Conservation (phyloP, 169 alveolate species). For the Plasmodium blacklocki region DNA sequence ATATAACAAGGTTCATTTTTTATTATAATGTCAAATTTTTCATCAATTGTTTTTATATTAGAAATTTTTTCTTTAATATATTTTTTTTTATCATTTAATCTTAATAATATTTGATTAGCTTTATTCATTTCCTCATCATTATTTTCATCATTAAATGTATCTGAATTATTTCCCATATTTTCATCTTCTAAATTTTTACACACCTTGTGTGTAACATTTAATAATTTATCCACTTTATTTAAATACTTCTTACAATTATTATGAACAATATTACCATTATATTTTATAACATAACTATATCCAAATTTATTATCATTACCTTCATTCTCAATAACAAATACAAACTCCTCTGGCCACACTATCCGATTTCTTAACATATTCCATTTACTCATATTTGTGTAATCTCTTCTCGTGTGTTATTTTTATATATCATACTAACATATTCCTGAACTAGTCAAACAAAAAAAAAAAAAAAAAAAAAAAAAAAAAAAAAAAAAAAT, state of each 20-base stretch:
- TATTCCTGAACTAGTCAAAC: too few species aligned
- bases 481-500: not conserved
- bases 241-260: conserved; percentile 29
- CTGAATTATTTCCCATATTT: conserved; percentile 13
- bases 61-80: conserved; percentile 17
- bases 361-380: conserved; percentile 6
- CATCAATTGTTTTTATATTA: conserved; percentile 37
- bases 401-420: too few species aligned
- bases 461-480: not conserved
- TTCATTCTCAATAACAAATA: conserved; percentile 56
- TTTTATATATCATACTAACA: too few species aligned
- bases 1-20: conserved; percentile 10
- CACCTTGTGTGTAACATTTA: conserved; percentile 14
- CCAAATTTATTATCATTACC: conserved; percentile 63
- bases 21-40: conserved; percentile 37
- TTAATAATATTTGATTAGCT: conserved; percentile 63
- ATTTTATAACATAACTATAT: conserved; percentile 54
- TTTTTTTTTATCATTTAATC: conserved; percentile 62
- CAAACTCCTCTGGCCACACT: conserved; percentile 64
- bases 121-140: conserved; percentile 23
- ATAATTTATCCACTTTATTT: conserved; percentile 23
- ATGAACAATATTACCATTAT: conserved; percentile 54
- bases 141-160: not conserved
- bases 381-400: conserved; percentile 56
- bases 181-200: conserved; percentile 42